Conservation (phyloP, 768 basidiomycete species). For the Harrya chromipes region DNA sequence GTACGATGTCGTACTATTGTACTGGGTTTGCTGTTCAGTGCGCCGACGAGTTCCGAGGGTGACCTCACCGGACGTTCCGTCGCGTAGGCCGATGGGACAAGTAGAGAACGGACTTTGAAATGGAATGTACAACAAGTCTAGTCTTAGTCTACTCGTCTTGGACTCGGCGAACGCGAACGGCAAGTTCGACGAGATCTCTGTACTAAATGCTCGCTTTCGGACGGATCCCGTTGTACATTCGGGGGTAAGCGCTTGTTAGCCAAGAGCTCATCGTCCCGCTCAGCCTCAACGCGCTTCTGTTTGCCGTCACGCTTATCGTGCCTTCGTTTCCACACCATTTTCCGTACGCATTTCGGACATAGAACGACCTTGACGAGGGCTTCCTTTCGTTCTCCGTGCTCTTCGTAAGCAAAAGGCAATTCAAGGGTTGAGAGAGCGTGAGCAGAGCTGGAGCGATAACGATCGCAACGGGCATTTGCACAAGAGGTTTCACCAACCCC, state of each 20-base stretch:
- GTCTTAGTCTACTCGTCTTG: slow-evolving; percentile 1
- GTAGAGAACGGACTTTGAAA: slow-evolving; percentile 24
- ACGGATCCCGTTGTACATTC: too few species aligned
- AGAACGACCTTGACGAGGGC: slow-evolving; percentile 91
- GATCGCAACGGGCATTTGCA: slow-evolving; percentile 81
- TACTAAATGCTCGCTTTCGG: too few species aligned
- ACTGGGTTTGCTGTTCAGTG: too few species aligned
- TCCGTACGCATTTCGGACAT: slow-evolving; percentile 74
- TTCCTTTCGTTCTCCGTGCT: slow-evolving; percentile 69
- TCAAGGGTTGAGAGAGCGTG: slow-evolving; percentile 69
- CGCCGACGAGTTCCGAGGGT: too few species aligned
- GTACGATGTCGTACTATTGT: too few species aligned
- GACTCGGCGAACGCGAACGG: slow-evolving; percentile 33
- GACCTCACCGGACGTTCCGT: not conserved
- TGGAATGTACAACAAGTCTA: not conserved
- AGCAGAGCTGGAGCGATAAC: slow-evolving; percentile 43
- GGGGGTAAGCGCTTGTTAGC: too few species aligned
- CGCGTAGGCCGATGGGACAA: not conserved
- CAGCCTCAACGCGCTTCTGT: not conserved
- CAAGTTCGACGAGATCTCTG: slow-evolving; percentile 12
- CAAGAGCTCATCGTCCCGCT: too few species aligned
- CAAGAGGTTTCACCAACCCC: slow-evolving; percentile 87
- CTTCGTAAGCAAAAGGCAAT: slow-evolving; percentile 85
- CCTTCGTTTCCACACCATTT: slow-evolving; percentile 82
- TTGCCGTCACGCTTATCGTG: slow-evolving; percentile 49